These are phyloP conservation scores for Bacterosira constricta DNA, from an alignment of 108 stramenopile species.

Conservation along the genomic window DNA sequence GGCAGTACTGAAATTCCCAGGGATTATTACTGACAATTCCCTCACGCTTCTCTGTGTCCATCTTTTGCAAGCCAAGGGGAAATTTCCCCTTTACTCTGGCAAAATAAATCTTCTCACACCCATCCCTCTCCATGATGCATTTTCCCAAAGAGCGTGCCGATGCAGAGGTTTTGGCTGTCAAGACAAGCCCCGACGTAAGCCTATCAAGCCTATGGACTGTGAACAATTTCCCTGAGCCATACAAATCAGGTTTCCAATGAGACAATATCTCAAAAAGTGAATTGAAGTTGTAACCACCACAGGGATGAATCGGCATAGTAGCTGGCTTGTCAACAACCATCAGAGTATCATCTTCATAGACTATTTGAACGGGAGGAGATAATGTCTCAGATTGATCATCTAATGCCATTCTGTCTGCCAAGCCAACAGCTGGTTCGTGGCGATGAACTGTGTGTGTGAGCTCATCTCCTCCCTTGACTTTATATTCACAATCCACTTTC, in stretches of 20 bases:
- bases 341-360: slow-evolving; percentile 64
- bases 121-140: slow-evolving; percentile 62
- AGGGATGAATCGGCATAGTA: slow-evolving; percentile 92
- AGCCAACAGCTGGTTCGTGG: slow-evolving; percentile 85
- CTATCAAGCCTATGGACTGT: slow-evolving; percentile 83
- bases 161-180: slow-evolving; percentile 67
- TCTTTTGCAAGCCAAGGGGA: slow-evolving; percentile 41
- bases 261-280: slow-evolving; percentile 67
- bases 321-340: slow-evolving; percentile 91
- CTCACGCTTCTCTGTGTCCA: background rate
- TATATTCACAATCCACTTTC: slow-evolving; percentile 56
- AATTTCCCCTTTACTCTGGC: slow-evolving; percentile 78
- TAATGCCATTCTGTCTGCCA: slow-evolving; percentile 26
- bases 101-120: slow-evolving; percentile 77
- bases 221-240: slow-evolving; percentile 57
- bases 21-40: background rate
- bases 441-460: slow-evolving; percentile 82
- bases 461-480: slow-evolving; percentile 65
- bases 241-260: slow-evolving; percentile 49
- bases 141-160: slow-evolving; percentile 69
- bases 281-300: slow-evolving; percentile 87
- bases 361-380: slow-evolving; percentile 48
- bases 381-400: background rate
- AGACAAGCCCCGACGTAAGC: slow-evolving; percentile 75
- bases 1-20: slow-evolving; percentile 25